Conservation (phyloP, 2,329 filamentous ascomycete genomes). For the Sphaerostilbella broomeana region DNA sequence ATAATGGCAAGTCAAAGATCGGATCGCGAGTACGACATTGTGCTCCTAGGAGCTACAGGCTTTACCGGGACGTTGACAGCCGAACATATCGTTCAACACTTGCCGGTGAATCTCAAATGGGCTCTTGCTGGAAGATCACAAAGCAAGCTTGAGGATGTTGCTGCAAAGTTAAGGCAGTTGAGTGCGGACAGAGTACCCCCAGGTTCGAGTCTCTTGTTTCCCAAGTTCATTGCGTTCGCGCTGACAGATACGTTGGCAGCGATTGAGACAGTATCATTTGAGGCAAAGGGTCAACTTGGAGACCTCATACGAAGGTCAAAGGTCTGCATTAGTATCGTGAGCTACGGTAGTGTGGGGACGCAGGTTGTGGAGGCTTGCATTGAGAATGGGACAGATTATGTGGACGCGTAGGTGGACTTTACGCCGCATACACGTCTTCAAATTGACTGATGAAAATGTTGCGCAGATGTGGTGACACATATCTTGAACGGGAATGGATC, state of each 20-base stretch:
- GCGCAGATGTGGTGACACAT: not conserved
- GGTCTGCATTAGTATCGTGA: not conserved
- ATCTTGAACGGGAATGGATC: not conserved
- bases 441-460: no score
- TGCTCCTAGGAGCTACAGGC: constrained; percentile 57
- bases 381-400: not conserved
- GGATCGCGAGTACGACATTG: constrained; percentile 48
- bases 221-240: no score
- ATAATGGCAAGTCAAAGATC: no score
- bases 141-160: constrained; percentile 63
- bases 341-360: not conserved
- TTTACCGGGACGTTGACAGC: constrained; percentile 76
- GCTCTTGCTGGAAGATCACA: constrained; percentile 75
- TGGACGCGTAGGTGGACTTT: not conserved
- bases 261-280: no score
- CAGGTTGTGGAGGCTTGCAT: not conserved
- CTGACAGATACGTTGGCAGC: no score
- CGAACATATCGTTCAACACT: constrained; percentile 63
- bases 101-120: constrained; percentile 80
- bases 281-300: no score
- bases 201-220: no score
- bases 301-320: not conserved
- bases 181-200: no score
- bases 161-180: no score
- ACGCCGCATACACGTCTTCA: not conserved